These are phyloP conservation scores for Tetrapyrgos nigripes DNA, from an alignment of 1,284 basidiomycete genomes.

Conservation along the genomic window DNA sequence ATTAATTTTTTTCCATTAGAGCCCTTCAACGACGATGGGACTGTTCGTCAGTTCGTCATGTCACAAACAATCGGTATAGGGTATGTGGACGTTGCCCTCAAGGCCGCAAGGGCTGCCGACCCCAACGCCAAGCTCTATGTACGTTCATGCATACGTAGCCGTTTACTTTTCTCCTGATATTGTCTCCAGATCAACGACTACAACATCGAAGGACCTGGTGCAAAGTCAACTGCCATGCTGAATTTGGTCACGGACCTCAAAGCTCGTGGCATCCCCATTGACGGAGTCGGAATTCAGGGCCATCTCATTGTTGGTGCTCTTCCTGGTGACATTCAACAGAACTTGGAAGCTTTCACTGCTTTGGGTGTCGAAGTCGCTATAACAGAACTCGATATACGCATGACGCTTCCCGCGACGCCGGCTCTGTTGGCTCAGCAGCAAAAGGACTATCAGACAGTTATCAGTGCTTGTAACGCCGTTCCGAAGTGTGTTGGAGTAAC, in stretches of 20 bases:
- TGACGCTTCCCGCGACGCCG: slow-evolving; percentile 54
- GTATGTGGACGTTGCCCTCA: slow-evolving; percentile 31
- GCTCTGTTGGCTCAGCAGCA: slow-evolving; percentile 55
- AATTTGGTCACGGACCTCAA: slow-evolving; percentile 42
- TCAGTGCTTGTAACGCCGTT: slow-evolving; percentile 50
- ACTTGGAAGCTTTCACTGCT: slow-evolving; percentile 51
- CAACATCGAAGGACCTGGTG: slow-evolving; percentile 38
- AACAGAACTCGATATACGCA: slow-evolving; percentile 61
- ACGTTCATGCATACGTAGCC: neutral
- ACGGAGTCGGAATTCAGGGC: slow-evolving; percentile 48
- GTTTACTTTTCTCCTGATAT: neutral
- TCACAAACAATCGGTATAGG: slow-evolving; percentile 22
- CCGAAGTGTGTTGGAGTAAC: slow-evolving; percentile 44
- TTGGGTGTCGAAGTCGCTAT: slow-evolving; percentile 57
- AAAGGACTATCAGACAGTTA: slow-evolving; percentile 51
- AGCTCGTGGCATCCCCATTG: slow-evolving; percentile 40
- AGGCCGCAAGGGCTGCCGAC: slow-evolving; percentile 30
- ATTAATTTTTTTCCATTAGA: slow-evolving; percentile 27
- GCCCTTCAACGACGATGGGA: slow-evolving; percentile 60
- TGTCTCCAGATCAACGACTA: slow-evolving; percentile 46
- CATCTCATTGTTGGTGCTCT: slow-evolving; percentile 59
- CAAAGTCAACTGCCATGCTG: slow-evolving; percentile 43
- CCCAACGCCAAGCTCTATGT: slow-evolving; percentile 26
- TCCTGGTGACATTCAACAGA: slow-evolving; percentile 41
- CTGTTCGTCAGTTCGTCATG: slow-evolving; percentile 35